These are phyloP conservation scores for Striga asiatica DNA, from an alignment of 257 asterid genomes.

Conservation along the genomic window DNA sequence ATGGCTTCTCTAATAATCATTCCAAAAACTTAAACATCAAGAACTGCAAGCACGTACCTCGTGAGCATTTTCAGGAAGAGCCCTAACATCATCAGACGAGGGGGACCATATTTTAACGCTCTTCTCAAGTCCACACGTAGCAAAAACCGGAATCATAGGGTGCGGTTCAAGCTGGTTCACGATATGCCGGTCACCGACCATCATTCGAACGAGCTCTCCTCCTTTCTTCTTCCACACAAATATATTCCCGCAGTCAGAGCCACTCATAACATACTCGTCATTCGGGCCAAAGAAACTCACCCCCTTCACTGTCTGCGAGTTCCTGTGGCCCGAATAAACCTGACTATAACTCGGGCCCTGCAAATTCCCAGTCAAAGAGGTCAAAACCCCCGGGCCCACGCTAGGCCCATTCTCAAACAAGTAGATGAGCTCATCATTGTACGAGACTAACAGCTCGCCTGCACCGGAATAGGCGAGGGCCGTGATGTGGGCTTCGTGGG, in stretches of 20 bases:
- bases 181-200: constrained; percentile 48
- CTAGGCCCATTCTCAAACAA: constrained; percentile 49
- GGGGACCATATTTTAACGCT: constrained; percentile 58
- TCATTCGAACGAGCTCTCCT: constrained; percentile 44
- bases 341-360: constrained; percentile 20
- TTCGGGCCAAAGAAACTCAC: constrained; percentile 64
- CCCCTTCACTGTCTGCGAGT: constrained; percentile 56
- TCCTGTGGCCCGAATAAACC: constrained; percentile 54
- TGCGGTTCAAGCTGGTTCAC: constrained; percentile 55
- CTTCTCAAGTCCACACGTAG: constrained; percentile 57
- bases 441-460: constrained; percentile 52
- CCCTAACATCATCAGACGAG: constrained; percentile 31
- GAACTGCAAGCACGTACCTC: too few species aligned
- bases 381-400: constrained; percentile 37
- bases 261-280: constrained; percentile 48
- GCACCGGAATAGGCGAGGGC: constrained; percentile 45
- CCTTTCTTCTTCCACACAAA: constrained; percentile 66
- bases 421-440: constrained; percentile 58
- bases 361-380: constrained; percentile 19
- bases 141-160: constrained; percentile 48
- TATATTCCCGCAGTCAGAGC: constrained; percentile 65
- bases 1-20: neutral
- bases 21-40: too few species aligned
- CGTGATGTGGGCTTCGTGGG: constrained; percentile 42
- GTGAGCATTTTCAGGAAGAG: constrained; percentile 44